Conservation (phyloP, 2,329 filamentous ascomycete genomes). For the Fulvia fulva region DNA sequence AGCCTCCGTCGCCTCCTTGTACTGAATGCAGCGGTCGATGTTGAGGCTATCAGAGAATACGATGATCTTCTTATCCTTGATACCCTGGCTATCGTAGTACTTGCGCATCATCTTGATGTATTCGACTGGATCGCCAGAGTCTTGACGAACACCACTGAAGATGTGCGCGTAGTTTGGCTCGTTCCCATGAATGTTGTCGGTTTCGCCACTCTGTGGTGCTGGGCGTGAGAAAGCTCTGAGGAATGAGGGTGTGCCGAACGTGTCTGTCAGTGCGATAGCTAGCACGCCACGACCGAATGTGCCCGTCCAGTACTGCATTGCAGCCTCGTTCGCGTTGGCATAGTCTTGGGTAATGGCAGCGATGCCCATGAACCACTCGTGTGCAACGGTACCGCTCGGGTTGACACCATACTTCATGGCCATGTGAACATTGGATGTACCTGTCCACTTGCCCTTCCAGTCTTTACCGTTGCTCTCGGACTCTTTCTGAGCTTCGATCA, state of each 20-base stretch:
- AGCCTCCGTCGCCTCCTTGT: constrained; percentile 77
- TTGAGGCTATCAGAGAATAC: constrained; percentile 96
- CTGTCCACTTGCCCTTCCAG: constrained; percentile 69
- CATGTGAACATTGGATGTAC: constrained; percentile 94
- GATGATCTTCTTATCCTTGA: constrained; percentile 77
- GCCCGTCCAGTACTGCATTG: constrained; percentile 81
- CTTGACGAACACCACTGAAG: constrained; percentile 81
- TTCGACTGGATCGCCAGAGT: constrained; percentile 78
- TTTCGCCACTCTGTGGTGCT: constrained; percentile 37
- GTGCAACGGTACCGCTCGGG: constrained; percentile 85
- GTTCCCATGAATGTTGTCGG: constrained; percentile 13
- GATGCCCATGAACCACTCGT: constrained; percentile 99
- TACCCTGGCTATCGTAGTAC: constrained; percentile 73
- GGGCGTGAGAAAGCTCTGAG: constrained; percentile 75
- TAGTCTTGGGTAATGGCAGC: constrained; percentile 89
- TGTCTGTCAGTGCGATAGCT: constrained; percentile 89
- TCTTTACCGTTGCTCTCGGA: constrained; percentile 54
- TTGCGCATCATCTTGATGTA: constrained; percentile 75
- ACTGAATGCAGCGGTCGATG: constrained; percentile 84
- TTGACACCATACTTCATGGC: constrained; percentile 86
- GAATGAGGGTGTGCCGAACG: constrained; percentile 89
- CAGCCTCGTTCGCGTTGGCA: constrained; percentile 74
- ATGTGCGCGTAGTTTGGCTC: constrained; percentile 68
- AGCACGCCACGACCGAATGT: constrained; percentile 75
- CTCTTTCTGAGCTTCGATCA: constrained; percentile 74